Evolutionary conservation across 2,329 filamentous ascomycete genomes (phyloP).

Genomic region (Cytospora piceicola): DNA sequence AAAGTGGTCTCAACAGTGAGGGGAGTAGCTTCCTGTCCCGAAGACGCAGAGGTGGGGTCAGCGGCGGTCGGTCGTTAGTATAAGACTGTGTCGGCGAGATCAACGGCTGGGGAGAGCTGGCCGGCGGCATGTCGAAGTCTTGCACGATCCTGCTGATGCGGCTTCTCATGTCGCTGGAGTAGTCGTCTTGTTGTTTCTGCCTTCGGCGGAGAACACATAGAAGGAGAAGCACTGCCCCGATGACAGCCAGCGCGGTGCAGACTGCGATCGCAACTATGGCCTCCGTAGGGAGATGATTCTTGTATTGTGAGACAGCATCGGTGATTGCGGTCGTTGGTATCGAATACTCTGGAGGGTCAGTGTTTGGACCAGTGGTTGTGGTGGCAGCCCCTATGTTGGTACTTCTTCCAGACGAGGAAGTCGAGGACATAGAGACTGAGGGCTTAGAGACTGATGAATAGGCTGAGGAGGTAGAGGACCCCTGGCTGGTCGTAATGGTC

Average conservation of each 20-base stretch:
- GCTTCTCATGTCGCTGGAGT: slow-evolving; percentile 26
- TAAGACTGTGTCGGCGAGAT: slow-evolving; percentile 44
- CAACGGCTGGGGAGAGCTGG: slow-evolving; percentile 46
- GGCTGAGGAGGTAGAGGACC: neutral
- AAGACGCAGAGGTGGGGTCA: slow-evolving; percentile 53
- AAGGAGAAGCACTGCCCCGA: slow-evolving; percentile 43
- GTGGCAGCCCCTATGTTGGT: slow-evolving; percentile 11
- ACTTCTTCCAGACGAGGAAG: slow-evolving; percentile 14
- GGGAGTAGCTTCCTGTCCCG: slow-evolving; percentile 51
- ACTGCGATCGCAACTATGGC: slow-evolving; percentile 52
- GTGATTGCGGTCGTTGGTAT: slow-evolving; percentile 30
- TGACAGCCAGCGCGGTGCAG: slow-evolving; percentile 45
- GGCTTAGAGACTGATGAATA: neutral
- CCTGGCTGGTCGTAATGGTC: neutral
- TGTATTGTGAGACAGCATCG: slow-evolving; percentile 31
- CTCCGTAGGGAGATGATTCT: slow-evolving; percentile 41
- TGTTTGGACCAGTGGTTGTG: slow-evolving; percentile 4
- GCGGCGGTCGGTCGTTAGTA: slow-evolving; percentile 34
- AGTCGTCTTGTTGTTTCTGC: slow-evolving; percentile 33
- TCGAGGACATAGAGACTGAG: neutral
- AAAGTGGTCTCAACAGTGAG: slow-evolving; percentile 37
- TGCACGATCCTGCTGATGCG: slow-evolving; percentile 32
- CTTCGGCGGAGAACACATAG: slow-evolving; percentile 45
- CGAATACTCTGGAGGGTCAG: slow-evolving; percentile 19
- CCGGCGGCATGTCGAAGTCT: slow-evolving; percentile 34